Evolutionary conservation across 805 yeast species (phyloP), one percentile per base, ranked within the genome.

Genomic region (Yamadazyma nakazawae): DNA sequence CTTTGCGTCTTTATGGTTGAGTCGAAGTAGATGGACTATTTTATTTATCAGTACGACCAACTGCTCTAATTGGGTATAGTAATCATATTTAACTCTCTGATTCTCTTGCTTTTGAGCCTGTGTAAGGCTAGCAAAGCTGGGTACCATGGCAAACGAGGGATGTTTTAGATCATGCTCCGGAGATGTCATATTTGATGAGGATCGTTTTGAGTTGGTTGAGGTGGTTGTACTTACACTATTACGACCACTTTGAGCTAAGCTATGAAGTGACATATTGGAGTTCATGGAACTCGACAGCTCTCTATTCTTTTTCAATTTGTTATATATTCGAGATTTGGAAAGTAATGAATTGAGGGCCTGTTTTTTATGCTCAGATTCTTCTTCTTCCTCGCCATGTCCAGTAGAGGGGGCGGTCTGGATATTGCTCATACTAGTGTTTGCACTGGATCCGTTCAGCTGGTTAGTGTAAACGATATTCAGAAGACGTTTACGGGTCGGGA

Each of bases 311-410:
- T 62, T 69, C 19, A 70, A 54, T 45, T 64, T 63, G 48, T 63
- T 64, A 50, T 70, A 71, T 34, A 71, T 55, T 48, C 60, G 59
- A 3, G 73, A 62, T 46, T 70, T 71, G 14, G 68, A 52, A 16
- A 58, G 44, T 8, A 57, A 26, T 7, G 54, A 40, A 38, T 54
- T 56, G 16, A 55, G 37, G 2, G 49, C 43, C 37, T 46, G 51
- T 26, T 42, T 46, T 21, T 44, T 43, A 11, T 47, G 39, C 28
- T 41, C 34, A 10, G 47, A 50, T 12, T 46, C 53, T 13, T 51
- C 43, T 14, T 37, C 39, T 14, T 24, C 34, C 24, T 37, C 37
- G 34, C 28, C 14, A 18, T 28, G 24, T 5, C n/a, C 19, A 7
- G 12, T 16, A 3, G 40, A 2, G 12, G 40, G 17, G 5, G 9